Conservation (phyloP, 2,329 filamentous ascomycete genomes). For the Aspergillus awamori region DNA sequence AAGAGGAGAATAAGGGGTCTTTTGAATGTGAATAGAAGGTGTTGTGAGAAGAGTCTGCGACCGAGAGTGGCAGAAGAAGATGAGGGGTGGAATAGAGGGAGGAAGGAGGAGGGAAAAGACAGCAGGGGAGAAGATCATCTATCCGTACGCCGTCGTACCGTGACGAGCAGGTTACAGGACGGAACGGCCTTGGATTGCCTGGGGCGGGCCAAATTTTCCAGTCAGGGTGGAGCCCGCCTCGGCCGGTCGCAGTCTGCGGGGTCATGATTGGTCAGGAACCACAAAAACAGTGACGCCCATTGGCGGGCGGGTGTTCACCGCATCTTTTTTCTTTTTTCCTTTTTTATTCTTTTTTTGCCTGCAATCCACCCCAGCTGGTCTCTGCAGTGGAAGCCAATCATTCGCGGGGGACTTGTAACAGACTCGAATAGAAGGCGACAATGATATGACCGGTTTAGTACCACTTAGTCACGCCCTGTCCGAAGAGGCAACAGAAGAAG, state of each 20-base stretch:
- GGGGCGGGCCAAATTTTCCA: conserved; percentile 33
- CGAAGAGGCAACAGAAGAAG: conserved; percentile 10
- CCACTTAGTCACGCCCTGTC: conserved; percentile 7
- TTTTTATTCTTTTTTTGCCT: conserved; percentile 18
- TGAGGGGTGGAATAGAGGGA: conserved; percentile 22
- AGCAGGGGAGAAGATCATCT: conserved; percentile 27
- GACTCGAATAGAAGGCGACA: neutral
- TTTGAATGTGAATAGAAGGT: neutral
- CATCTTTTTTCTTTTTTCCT: conserved; percentile 30
- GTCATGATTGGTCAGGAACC: conserved; percentile 28
- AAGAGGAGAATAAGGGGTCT: conserved; percentile 15
- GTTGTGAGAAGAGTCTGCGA: conserved; percentile 22
- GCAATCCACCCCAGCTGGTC: conserved; percentile 7
- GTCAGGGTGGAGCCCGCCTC: conserved; percentile 26
- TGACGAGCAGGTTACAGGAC: conserved; percentile 21
- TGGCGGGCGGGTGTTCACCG: conserved; percentile 36
- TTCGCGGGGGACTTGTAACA: conserved; percentile 2
- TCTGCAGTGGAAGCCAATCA: conserved; percentile 17
- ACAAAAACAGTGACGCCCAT: conserved; percentile 24
- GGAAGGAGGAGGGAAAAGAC: conserved; percentile 25
- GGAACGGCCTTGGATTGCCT: conserved; percentile 20
- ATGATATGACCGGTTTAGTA: conserved; percentile 5
- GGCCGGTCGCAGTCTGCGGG: conserved; percentile 7
- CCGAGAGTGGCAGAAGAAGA: conserved; percentile 19
- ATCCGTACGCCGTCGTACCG: conserved; percentile 16